These are phyloP conservation scores for Candida neerlandica DNA, from an alignment of 1,139 yeast genomes.

Conservation along the genomic window DNA sequence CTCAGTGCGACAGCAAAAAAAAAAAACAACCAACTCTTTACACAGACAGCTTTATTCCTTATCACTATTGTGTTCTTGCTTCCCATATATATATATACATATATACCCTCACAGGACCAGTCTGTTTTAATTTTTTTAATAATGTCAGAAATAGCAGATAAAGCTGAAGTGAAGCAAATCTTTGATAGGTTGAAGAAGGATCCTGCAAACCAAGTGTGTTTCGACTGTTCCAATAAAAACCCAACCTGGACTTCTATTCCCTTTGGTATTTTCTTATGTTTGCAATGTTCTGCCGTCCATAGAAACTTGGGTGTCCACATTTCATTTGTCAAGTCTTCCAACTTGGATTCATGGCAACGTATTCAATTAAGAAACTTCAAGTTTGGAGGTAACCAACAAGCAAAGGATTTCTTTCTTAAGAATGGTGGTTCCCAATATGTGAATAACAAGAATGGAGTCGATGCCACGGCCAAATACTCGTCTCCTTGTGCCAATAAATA, in stretches of 20 bases:
- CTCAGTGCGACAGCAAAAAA: neutral
- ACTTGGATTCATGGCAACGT: conserved; percentile 88
- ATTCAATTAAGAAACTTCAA: conserved; percentile 88
- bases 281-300: conserved; percentile 53
- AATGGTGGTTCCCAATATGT: conserved; percentile 81
- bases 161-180: conserved; percentile 62
- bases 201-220: conserved; percentile 81
- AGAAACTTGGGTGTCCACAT: conserved; percentile 54
- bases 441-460: conserved; percentile 43
- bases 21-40: neutral
- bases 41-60: no score
- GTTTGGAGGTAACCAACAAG: conserved; percentile 87
- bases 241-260: conserved; percentile 58
- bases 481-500: conserved; percentile 77
- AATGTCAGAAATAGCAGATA: conserved; percentile 59
- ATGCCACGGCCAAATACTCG: conserved; percentile 79
- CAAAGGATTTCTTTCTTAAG: conserved; percentile 78
- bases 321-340: conserved; percentile 78
- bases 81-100: no score
- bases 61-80: no score
- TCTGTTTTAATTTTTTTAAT: no score
- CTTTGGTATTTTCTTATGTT: conserved; percentile 49
- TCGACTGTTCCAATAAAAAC: conserved; percentile 55
- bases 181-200: conserved; percentile 62
- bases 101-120: no score